Percentiles rank a stretch among this genome's conserved stretches.
phyloP scores from a whole-genome alignment of 768 basidiomycete species.

The Tylopilus sp. region DNA sequence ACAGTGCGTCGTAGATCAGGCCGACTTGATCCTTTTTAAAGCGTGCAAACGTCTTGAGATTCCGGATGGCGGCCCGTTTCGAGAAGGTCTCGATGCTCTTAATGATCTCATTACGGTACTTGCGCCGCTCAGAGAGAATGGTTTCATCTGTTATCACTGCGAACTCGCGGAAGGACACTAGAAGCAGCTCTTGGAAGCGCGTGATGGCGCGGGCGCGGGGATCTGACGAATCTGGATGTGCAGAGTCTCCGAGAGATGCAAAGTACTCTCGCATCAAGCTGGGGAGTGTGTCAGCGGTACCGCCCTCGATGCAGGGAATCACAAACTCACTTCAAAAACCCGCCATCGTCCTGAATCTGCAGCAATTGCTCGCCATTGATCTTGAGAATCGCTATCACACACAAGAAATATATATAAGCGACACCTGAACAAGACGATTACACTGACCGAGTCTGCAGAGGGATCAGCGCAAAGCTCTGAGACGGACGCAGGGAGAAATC shows the following conservation, averaged over 20 bases:
- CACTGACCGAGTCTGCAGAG: slow-evolving; percentile 52
- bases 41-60: slow-evolving; percentile 71
- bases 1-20: slow-evolving; percentile 88
- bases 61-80: slow-evolving; percentile 87
- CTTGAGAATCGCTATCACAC: slow-evolving; percentile 81
- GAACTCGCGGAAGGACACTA: slow-evolving; percentile 98
- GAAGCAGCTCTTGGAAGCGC: slow-evolving; percentile 93
- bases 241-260: slow-evolving; percentile 87
- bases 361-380: slow-evolving; percentile 93
- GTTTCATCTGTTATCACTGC: slow-evolving; percentile 94
- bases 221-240: slow-evolving; percentile 85
- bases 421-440: neutral
- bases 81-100: slow-evolving; percentile 92
- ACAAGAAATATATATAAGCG: slow-evolving; percentile 16
- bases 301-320: neutral
- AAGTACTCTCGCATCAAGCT: slow-evolving; percentile 97
- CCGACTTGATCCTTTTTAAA: slow-evolving; percentile 88
- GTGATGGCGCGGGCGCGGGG: slow-evolving; percentile 91
- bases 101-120: slow-evolving; percentile 86
- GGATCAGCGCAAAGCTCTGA: slow-evolving; percentile 8
- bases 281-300: neutral
- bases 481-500: neutral
- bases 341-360: slow-evolving; percentile 93
- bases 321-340: slow-evolving; percentile 79
- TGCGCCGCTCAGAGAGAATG: slow-evolving; percentile 80